Evolutionary conservation across 495 filamentous ascomycete species (phyloP), one percentile per base, ranked within the genome.

Genomic region (Filosporella fistucella): DNA sequence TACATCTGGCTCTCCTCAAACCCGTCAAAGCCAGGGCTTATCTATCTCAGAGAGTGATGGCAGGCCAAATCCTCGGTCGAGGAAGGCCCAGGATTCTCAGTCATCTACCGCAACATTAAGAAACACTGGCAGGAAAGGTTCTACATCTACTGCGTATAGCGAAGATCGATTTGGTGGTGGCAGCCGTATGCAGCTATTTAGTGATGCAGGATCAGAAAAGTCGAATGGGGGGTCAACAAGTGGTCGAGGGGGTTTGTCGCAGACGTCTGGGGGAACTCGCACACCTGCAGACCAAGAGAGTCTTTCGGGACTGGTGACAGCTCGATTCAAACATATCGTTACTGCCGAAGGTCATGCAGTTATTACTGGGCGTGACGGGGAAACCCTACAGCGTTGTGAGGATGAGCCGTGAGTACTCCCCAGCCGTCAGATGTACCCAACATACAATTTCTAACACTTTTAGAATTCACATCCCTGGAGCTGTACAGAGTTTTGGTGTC

Each of bases 301-400:
- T 54, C 49, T 13, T 12, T 20, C 20, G 47, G 32, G n/a, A 30
- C 25, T 43, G 44, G 33, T 88, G 8, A 89, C 90, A 2, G 63
- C 77, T 12, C 81, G 89, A 3, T 95, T 94, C 64, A 83, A 82
- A 58, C 89, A 97, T 63, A 70, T 87, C 18, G 61, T 85, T 35
- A 91, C 86, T 0, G 80, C 88, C 6, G 84, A 77, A 37, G 90
- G 90, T 0, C 91, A 97, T 68, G 85, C 83, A 4, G 78, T 97
- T 16, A 83, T 95, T 39, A 91, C 88, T 4, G 90, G 90, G 10
- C 72, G 86, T 43, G 77, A 84, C 44, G 80, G 84, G 2, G 74
- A 80, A 13, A 76, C 66, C 1, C 68, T 91, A 32, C 86, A 91
- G 55, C 65, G 78, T 32, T 95, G 89, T 62, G 91, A 97, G 63